phyloP scores from a whole-genome alignment of 108 stramenopile species.

The Phaeodactylum tricornutum region DNA sequence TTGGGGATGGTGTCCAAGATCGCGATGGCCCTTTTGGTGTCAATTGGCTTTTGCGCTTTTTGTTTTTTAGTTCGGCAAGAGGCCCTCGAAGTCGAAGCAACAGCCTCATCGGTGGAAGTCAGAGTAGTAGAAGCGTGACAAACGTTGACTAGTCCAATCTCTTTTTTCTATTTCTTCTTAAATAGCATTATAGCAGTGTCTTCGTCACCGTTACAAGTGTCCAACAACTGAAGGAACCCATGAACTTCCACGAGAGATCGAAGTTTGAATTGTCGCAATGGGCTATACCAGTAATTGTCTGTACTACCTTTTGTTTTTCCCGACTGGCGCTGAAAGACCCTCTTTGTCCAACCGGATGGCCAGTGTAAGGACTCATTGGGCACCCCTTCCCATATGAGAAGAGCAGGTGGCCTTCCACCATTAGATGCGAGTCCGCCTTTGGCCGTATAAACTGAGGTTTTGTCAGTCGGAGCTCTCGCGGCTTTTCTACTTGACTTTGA shows the following conservation, averaged over 20 bases:
- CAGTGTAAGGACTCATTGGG: conserved; percentile 9
- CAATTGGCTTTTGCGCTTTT: conserved; percentile 68
- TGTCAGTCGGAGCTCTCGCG: background rate
- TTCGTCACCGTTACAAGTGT: conserved; percentile 3
- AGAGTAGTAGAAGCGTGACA: conserved; percentile 9
- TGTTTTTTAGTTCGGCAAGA: conserved; percentile 33
- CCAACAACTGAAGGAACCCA: conserved; percentile 6
- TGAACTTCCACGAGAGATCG: conserved; percentile 25
- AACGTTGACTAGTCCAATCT: conserved; percentile 1
- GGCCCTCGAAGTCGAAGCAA: conserved; percentile 71
- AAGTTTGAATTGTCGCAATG: conserved; percentile 17
- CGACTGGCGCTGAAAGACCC: conserved; percentile 19
- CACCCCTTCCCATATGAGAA: background rate
- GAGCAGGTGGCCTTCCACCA: background rate
- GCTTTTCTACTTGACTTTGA: background rate
- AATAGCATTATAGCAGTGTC: background rate
- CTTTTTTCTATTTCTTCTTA: conserved; percentile 7
- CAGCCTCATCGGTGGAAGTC: conserved; percentile 40
- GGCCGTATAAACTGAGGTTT: background rate
- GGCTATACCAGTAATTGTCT: conserved; percentile 47
- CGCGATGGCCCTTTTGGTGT: conserved; percentile 62
- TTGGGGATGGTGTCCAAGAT: conserved; percentile 63
- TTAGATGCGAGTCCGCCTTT: background rate
- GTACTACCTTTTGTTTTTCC: conserved; percentile 28
- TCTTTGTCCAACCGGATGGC: conserved; percentile 38